Evolutionary conservation across 495 filamentous ascomycete species (phyloP).

Genomic region (Aspergillus taichungensis): DNA sequence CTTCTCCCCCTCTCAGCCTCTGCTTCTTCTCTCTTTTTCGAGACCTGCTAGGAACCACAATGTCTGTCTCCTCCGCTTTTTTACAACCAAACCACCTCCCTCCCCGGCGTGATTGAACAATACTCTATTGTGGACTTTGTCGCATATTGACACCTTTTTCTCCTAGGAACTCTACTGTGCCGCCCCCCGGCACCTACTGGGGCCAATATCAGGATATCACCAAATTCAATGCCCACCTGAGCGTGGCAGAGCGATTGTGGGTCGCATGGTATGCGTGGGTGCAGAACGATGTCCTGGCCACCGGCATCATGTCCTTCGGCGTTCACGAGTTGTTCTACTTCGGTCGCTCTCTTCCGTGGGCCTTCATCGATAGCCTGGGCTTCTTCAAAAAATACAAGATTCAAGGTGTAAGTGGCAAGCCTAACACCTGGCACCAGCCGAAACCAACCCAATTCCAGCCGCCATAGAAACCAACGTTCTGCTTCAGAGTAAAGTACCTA

Average conservation of each 20-base stretch:
- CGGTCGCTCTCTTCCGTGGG: constrained; percentile 84
- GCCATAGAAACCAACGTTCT: not conserved
- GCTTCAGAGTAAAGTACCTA: constrained; percentile 72
- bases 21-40: no score
- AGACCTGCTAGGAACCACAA: no score
- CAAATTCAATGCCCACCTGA: constrained; percentile 79
- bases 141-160: no score
- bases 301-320: constrained; percentile 90
- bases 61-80: no score
- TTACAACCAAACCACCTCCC: no score
- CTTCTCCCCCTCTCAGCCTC: no score
- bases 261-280: constrained; percentile 96
- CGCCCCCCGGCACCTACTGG: no score
- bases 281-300: constrained; percentile 92
- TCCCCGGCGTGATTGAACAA: no score
- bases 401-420: constrained; percentile 55
- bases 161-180: no score
- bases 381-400: constrained; percentile 90
- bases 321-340: constrained; percentile 97
- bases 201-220: constrained; percentile 13
- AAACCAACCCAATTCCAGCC: no score
- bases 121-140: no score
- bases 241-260: constrained; percentile 78
- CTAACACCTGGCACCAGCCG: no score
- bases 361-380: constrained; percentile 79